phyloP scores from a whole-genome alignment of 345 rosid species.

The Pseudoturritis turrita region DNA sequence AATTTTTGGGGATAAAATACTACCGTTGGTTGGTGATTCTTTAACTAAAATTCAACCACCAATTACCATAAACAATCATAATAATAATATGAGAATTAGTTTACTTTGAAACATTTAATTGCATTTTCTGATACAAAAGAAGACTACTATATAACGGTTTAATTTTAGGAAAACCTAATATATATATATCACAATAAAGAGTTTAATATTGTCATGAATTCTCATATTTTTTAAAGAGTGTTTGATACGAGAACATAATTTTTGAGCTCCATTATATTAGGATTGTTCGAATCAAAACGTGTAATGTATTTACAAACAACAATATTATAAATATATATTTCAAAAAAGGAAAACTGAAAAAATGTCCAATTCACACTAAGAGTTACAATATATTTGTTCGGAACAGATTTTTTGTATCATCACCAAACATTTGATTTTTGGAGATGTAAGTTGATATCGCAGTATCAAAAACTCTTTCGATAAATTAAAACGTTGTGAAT shows the following conservation, averaged over 20 bases:
- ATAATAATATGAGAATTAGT: neutral
- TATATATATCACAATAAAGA: neutral
- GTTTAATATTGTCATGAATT: neutral
- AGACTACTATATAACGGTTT: neutral
- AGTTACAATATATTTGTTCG: too few species aligned
- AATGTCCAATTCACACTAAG: neutral
- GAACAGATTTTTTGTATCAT: too few species aligned
- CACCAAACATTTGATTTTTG: too few species aligned
- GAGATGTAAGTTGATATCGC: too few species aligned
- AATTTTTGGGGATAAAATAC: neutral
- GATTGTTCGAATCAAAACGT: neutral
- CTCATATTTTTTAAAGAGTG: neutral
- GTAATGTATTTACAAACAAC: neutral
- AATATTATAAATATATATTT: too few species aligned
- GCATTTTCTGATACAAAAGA: neutral
- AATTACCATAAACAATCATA: neutral
- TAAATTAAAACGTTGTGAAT: too few species aligned
- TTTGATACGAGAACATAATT: too few species aligned
- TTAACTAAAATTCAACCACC: conserved; percentile 8
- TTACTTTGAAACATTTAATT: neutral
- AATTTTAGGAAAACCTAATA: neutral
- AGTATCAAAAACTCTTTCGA: too few species aligned
- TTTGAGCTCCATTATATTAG: too few species aligned
- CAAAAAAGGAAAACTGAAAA: too few species aligned
- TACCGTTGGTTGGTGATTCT: neutral